phyloP scores from a whole-genome alignment of 176 grass and related monocot species.

The Carex pumila region DNA sequence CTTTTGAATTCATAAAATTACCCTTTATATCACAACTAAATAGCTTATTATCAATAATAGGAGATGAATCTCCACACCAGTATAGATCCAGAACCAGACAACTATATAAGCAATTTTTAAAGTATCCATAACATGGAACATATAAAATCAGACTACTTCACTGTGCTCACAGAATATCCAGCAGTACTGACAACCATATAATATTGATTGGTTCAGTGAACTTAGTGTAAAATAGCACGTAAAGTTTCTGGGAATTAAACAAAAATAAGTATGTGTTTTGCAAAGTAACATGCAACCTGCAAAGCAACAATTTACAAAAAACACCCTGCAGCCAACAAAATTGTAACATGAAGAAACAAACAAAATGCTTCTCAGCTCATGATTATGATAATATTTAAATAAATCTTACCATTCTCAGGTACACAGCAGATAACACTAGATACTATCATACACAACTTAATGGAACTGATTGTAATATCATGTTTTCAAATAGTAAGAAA shows the following conservation, averaged over 20 bases:
- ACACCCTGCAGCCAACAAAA: background rate
- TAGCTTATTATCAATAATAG: too few species aligned
- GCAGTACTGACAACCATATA: background rate
- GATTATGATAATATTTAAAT: conserved; percentile 2
- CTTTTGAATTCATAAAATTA: too few species aligned
- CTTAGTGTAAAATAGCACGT: background rate
- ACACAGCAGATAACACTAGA: background rate
- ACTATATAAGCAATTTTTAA: background rate
- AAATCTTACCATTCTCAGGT: background rate
- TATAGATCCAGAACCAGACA: too few species aligned
- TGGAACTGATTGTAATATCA: background rate
- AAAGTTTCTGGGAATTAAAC: background rate
- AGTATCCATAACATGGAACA: background rate
- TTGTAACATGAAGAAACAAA: background rate
- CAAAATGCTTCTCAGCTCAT: background rate
- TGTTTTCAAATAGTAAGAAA: background rate
- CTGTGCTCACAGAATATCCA: background rate
- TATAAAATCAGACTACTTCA: background rate
- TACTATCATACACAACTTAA: background rate
- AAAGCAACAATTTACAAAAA: background rate
- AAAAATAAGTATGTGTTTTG: background rate
- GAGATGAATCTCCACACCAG: too few species aligned
- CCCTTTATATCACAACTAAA: too few species aligned
- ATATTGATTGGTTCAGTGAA: background rate
- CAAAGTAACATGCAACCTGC: background rate